Conservation (phyloP, 208 protist species). For the Leishmania aethiopica region DNA sequence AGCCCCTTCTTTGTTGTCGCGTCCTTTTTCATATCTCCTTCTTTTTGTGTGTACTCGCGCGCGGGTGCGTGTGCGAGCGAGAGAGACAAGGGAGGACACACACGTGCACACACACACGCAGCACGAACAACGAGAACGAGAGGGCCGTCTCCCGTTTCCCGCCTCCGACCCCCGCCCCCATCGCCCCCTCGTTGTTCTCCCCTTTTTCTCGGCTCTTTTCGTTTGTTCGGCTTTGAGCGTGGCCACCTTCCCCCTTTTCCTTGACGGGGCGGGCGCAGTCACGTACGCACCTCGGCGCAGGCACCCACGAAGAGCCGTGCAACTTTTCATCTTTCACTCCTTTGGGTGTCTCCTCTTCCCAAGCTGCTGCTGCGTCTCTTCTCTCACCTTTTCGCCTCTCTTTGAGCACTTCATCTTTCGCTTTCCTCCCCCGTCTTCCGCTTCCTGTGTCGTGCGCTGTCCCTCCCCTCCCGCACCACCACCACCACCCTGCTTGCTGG, state of each 20-base stretch:
- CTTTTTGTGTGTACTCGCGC: neutral
- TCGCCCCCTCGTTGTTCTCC: neutral
- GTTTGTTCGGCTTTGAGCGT: neutral
- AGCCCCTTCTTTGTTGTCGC: neutral
- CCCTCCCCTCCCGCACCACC: neutral
- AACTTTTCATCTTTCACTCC: neutral
- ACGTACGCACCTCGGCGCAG: neutral
- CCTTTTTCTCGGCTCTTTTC: neutral
- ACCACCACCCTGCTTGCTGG: neutral
- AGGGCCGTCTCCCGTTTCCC: neutral
- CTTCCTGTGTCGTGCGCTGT: neutral
- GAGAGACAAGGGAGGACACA: neutral
- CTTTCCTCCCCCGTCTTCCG: neutral
- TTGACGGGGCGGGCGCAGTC: neutral
- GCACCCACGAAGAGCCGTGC: neutral
- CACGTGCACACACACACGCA: neutral
- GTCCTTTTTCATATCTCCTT: neutral
- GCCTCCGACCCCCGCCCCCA: neutral
- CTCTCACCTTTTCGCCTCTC: neutral
- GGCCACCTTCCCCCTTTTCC: neutral
- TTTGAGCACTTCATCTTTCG: neutral
- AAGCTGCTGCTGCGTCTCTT: neutral
- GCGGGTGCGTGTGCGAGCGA: neutral
- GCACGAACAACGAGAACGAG: neutral
- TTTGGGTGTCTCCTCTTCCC: neutral